Percentiles rank a stretch among this genome's conserved stretches.
Evolutionary conservation across 805 yeast species (phyloP).

Genomic region (Debaryomyces maramus): DNA sequence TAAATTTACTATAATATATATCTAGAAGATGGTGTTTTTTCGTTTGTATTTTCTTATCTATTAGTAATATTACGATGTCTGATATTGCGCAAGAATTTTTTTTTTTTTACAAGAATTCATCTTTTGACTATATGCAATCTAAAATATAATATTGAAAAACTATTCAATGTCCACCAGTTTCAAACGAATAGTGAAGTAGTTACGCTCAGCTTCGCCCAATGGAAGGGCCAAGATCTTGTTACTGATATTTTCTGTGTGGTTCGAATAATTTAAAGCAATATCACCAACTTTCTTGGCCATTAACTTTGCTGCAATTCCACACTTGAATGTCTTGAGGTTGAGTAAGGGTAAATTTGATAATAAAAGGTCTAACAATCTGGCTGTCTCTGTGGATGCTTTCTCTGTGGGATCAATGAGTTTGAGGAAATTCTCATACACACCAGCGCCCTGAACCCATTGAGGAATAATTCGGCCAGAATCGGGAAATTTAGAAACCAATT

Average conservation of each 20-base stretch:
- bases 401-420: conserved; percentile 21
- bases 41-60: too few species aligned
- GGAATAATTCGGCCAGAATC: conserved; percentile 36
- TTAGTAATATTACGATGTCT: too few species aligned
- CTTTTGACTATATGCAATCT: conserved; percentile 1
- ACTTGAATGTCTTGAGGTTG: conserved; percentile 23
- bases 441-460: conserved; percentile 59
- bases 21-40: too few species aligned
- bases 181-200: conserved; percentile 28
- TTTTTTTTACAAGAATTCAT: too few species aligned
- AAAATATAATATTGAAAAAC: not conserved
- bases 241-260: conserved; percentile 19
- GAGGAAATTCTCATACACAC: conserved; percentile 54
- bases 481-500: conserved; percentile 47
- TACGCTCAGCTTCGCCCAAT: conserved; percentile 47
- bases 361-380: conserved; percentile 35
- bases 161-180: not conserved
- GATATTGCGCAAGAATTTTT: too few species aligned
- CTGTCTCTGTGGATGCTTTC: conserved; percentile 6
- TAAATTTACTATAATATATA: not conserved
- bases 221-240: conserved; percentile 38
- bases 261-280: conserved; percentile 28
- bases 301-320: conserved; percentile 51
- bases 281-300: conserved; percentile 53
- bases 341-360: conserved; percentile 47